Evolutionary conservation across 768 basidiomycete species (phyloP), one percentile per base, ranked within the genome.

Genomic region (Gyrodon lividus): DNA sequence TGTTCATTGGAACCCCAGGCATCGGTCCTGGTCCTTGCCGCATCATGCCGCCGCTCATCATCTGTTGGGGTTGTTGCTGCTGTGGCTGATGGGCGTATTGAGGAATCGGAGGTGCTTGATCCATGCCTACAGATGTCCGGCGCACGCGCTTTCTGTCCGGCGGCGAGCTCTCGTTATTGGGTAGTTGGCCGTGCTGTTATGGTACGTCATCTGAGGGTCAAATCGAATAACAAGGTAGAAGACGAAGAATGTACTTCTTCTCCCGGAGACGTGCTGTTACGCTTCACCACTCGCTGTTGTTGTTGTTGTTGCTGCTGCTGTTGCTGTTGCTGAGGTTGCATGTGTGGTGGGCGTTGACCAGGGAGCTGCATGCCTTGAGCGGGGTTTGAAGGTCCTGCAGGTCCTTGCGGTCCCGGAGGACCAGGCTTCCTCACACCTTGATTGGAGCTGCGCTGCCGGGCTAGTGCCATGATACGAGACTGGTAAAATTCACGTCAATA

Each of bases 191-290:
- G 50, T 78, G 77, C 78, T 79, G 56, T 37, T 33, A 39, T 43
- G 13, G 13, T 47, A 34, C 34, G 20, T 8, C 34, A 45, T 35
- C 9, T 30, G 17, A 38, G 14, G 19, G 46, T 57, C 33, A 56
- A 45, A 55, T 47, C 22, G 19, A 33, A n/a, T 4, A 40, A 33
- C 6, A 40, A 5, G 48, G 43, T 2, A 41, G n/a, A 43, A 48
- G 35, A 52, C n/a, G 51, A 38, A 26, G 40, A 50, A 57, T 55
- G 56, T 57, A 83, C 83, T 60, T 84, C 83, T 67, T 83, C 83
- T 31, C 75, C 77, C 6, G 83, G 83, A 6, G 83, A 82, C 10
- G 80, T 84, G 62, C 81, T 84, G 56, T 70, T 82, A 56, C 83
- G 75, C 58, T 84, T 83, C 19, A 67, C 70, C 12, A 64, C 53